Conservation (phyloP, 1,284 basidiomycete genomes). For the Stygiomarasmius scandens region DNA sequence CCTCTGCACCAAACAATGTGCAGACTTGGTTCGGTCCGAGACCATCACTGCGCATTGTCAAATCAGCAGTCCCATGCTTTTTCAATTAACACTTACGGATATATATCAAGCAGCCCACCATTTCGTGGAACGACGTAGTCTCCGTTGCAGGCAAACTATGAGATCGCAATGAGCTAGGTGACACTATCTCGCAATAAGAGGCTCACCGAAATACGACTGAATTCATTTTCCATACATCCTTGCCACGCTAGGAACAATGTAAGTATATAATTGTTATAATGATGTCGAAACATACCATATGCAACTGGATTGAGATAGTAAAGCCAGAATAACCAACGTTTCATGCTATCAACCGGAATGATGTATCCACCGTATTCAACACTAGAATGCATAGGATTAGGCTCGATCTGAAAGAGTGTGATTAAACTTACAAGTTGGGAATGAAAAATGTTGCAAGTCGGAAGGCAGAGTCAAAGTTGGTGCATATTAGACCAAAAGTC, state of each 20-base stretch:
- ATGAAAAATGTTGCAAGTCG: constrained; percentile 63
- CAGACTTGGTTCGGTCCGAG: constrained; percentile 71
- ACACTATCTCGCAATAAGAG: not conserved
- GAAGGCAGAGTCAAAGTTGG: constrained; percentile 68
- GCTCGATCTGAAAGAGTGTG: not conserved
- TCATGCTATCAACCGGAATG: constrained; percentile 77
- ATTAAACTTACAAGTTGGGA: constrained; percentile 53
- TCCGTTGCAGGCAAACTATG: constrained; percentile 67
- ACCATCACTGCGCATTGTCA: constrained; percentile 33
- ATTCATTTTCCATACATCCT: constrained; percentile 83
- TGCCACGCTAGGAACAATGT: constrained; percentile 56
- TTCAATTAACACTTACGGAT: constrained; percentile 55
- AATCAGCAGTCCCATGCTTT: constrained; percentile 6
- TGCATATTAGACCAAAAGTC: constrained; percentile 65
- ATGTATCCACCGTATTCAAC: constrained; percentile 73
- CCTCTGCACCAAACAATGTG: constrained; percentile 60
- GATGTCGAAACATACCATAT: constrained; percentile 56
- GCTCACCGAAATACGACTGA: constrained; percentile 66
- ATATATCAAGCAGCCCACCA: constrained; percentile 59
- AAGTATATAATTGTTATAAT: not conserved
- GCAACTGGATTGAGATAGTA: constrained; percentile 77
- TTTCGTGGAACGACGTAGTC: constrained; percentile 74
- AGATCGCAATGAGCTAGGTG: constrained; percentile 1
- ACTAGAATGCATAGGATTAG: constrained; percentile 22
- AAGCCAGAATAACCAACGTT: constrained; percentile 89